Base-by-base conservation (phyloP, 78 protist species). In the Goniomonas avonlea region DNA sequence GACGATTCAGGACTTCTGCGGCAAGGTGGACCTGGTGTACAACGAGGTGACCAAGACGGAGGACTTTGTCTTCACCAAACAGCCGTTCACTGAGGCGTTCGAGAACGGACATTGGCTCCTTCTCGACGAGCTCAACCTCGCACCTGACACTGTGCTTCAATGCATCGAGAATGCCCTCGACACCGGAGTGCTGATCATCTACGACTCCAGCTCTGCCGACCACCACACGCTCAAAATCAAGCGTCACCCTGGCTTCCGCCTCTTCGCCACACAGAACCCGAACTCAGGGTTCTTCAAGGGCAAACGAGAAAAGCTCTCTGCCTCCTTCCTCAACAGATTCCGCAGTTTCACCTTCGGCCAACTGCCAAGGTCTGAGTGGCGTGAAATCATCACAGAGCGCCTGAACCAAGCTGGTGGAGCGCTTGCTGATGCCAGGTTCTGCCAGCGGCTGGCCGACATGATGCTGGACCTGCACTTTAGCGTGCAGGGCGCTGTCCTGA, bases 201-300 rank as follows among this genome's bases (percentile, higher is more conserved):
- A 7, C 63, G 9, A 13, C 50, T 9, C 50, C 50, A 9, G 25
- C 9, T 13, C 50, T 13, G 25, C 9, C 9, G 50, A 13, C 50
- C 25, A 45, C 50, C 25, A 45, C 13, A 45, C 9, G 50, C 25
- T 17, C 50, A 45, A 45, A n/a, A 27, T 68, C 50, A 40, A 40
- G 47, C 17, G 23, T 13, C 74, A 68, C n/a, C 74, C 74, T 15
- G n/a, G 11, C n/a, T 68, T 68, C 15, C 15, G 59, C 8, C 59
- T 68, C 15, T 45, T 68, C 11, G 74, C 74, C 47, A 68, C 74
- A 13, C 74, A 68, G 50, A 68, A 68, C n/a, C 74, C 74, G 8
- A 68, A 68, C 15, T 23, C 43, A 5, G 63, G 63, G 11, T 25
- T 56, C 32, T 68, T 18, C 40, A 68, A 68, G n/a, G 74, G 15